Percentiles rank a stretch among this genome's conserved stretches.
Conservation (phyloP, 202 grass and related monocot species). For the Dendrocalamus latiflorus region DNA sequence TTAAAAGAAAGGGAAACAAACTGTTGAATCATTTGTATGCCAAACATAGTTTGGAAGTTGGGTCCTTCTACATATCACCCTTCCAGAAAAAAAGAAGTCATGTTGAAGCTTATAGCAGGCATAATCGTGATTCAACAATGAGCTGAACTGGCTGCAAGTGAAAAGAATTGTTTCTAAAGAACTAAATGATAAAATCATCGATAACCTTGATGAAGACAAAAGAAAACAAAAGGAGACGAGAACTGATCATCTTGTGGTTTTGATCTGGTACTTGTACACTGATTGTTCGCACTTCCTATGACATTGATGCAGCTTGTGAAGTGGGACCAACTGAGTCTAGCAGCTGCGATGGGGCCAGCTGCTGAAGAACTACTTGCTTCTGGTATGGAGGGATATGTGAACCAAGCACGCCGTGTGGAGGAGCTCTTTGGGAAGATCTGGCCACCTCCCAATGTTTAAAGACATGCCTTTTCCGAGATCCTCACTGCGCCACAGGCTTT, state of each 20-base stretch:
- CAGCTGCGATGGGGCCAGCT: too few species aligned
- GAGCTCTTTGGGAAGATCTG: too few species aligned
- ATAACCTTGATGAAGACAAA: neutral
- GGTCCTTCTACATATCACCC: neutral
- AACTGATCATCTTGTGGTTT: neutral
- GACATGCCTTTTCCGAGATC: neutral
- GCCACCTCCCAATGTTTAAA: constrained; percentile 94
- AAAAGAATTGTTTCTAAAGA: neutral
- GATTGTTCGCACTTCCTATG: neutral
- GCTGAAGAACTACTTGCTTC: too few species aligned
- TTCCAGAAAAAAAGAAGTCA: neutral
- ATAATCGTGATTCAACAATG: neutral
- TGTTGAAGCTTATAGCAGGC: neutral
- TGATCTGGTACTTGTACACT: neutral
- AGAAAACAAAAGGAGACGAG: neutral
- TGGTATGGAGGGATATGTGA: too few species aligned
- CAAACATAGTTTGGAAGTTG: neutral
- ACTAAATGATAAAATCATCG: neutral
- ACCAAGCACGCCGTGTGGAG: too few species aligned
- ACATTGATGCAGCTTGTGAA: constrained; percentile 68
- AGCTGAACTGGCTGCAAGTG: neutral
- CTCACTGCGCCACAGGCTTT: neutral
- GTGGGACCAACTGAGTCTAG: too few species aligned
- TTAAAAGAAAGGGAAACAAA: neutral
- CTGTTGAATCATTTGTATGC: neutral